These are phyloP conservation scores for Crassisporium funariophilum DNA, from an alignment of 768 basidiomycete species.

Conservation along the genomic window DNA sequence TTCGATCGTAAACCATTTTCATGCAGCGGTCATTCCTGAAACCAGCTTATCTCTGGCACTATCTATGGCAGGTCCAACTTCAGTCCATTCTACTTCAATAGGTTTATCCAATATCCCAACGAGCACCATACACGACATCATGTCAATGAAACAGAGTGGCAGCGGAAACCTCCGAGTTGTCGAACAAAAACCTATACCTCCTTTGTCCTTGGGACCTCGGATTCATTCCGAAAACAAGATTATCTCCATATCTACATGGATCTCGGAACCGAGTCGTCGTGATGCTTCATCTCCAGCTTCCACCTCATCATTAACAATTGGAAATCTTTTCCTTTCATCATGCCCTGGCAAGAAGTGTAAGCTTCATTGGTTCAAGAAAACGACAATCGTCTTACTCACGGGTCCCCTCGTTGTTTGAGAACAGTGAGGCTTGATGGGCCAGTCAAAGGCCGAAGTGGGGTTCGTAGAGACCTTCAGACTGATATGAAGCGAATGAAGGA, in stretches of 20 bases:
- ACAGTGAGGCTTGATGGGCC: constrained; percentile 75
- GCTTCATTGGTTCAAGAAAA: constrained; percentile 1
- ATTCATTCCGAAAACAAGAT: background rate
- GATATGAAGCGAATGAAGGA: constrained; percentile 78
- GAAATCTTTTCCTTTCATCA: constrained; percentile 88
- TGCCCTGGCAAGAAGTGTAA: constrained; percentile 95
- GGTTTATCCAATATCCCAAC: background rate
- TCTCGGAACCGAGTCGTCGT: constrained; percentile 9
- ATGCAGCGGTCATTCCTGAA: constrained; percentile 4
- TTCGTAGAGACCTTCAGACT: constrained; percentile 78
- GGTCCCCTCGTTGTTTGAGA: background rate
- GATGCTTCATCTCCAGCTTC: constrained; percentile 5
- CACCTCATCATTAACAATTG: constrained; percentile 43
- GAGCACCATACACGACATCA: background rate
- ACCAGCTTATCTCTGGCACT: constrained; percentile 20
- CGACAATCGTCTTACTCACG: background rate
- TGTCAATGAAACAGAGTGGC: too few species aligned
- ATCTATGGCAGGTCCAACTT: constrained; percentile 8
- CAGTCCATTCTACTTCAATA: background rate
- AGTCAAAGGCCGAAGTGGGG: constrained; percentile 74
- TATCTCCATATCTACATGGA: background rate
- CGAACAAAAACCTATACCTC: too few species aligned
- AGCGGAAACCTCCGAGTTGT: too few species aligned
- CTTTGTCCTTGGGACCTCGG: too few species aligned
- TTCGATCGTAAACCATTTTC: background rate